phyloP scores from a whole-genome alignment of 805 yeast genomes.

The Saccharomycopsis fodiens region DNA sequence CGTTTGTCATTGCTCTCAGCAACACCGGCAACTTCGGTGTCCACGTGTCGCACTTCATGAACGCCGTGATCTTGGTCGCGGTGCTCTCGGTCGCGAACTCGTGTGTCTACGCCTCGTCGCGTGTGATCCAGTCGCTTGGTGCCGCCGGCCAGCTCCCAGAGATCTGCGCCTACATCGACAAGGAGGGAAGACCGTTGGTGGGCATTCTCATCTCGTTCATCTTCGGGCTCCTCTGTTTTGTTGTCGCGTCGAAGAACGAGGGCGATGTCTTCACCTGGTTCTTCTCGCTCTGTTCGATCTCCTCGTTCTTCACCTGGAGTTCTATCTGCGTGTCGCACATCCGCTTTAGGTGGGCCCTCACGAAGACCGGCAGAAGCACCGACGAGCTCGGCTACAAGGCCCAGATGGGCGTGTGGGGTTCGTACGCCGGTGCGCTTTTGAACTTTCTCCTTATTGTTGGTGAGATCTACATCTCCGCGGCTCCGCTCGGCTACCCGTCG shows the following conservation, averaged over 20 bases:
- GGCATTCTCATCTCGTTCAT: constrained; percentile 44
- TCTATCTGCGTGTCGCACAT: constrained; percentile 48
- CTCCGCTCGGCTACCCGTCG: constrained; percentile 40
- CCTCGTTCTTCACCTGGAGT: constrained; percentile 57
- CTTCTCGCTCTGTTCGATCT: constrained; percentile 51
- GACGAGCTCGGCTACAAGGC: constrained; percentile 47
- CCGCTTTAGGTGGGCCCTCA: constrained; percentile 52
- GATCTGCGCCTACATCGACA: constrained; percentile 44
- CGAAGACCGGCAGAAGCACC: constrained; percentile 41
- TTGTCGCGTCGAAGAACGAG: constrained; percentile 55
- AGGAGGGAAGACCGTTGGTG: constrained; percentile 50
- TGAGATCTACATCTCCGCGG: constrained; percentile 60
- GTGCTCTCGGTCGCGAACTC: constrained; percentile 53
- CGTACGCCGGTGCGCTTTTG: constrained; percentile 41
- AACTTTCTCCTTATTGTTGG: constrained; percentile 45
- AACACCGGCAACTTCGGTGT: constrained; percentile 45
- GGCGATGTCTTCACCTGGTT: constrained; percentile 56
- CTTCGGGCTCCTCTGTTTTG: constrained; percentile 55
- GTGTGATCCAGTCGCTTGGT: constrained; percentile 48
- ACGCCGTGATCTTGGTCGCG: constrained; percentile 56
- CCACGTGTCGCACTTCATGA: constrained; percentile 42
- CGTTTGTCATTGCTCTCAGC: constrained; percentile 55
- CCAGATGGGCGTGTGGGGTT: constrained; percentile 46
- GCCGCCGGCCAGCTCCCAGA: constrained; percentile 55
- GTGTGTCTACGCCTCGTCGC: constrained; percentile 39